Evolutionary conservation across 768 basidiomycete species (phyloP).

Genomic region (Boletus patriciae): DNA sequence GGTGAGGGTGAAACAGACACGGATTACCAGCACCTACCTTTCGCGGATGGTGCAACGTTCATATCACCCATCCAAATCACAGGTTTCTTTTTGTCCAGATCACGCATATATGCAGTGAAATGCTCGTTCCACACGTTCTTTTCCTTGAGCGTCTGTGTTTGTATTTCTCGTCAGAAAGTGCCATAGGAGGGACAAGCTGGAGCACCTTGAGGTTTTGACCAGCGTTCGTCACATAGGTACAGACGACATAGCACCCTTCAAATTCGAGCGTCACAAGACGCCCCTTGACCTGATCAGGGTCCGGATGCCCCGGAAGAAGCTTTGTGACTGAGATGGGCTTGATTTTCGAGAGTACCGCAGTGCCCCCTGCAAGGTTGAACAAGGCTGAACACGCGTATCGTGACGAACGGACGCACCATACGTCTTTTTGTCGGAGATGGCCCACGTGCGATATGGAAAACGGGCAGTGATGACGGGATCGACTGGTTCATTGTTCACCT

Average conservation of each 20-base stretch:
- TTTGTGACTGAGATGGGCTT: conserved; percentile 65
- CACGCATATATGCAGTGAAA: conserved; percentile 70
- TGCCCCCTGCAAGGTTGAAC: conserved; percentile 59
- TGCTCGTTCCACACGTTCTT: conserved; percentile 81
- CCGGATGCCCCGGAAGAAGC: conserved; percentile 74
- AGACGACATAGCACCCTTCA: conserved; percentile 62
- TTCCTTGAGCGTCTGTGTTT: conserved; percentile 61
- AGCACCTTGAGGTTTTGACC: conserved; percentile 71
- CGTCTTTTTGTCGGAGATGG: conserved; percentile 73
- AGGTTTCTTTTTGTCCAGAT: conserved; percentile 74
- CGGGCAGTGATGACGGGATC: conserved; percentile 56
- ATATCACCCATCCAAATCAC: conserved; percentile 89
- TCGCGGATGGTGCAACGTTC: conserved; percentile 79
- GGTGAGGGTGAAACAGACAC: neutral
- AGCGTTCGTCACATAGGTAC: conserved; percentile 85
- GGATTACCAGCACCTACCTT: conserved; percentile 43
- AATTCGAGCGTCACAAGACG: conserved; percentile 85
- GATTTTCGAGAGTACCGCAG: conserved; percentile 75
- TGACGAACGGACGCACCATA: conserved; percentile 52
- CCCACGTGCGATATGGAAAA: conserved; percentile 76
- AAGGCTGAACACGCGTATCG: neutral
- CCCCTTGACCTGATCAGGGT: conserved; percentile 63
- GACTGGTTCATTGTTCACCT: conserved; percentile 72
- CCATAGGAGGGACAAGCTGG: neutral
- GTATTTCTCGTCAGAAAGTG: neutral